phyloP scores from a whole-genome alignment of 164 flowering plant genomes.

The Pachysandra terminalis region DNA sequence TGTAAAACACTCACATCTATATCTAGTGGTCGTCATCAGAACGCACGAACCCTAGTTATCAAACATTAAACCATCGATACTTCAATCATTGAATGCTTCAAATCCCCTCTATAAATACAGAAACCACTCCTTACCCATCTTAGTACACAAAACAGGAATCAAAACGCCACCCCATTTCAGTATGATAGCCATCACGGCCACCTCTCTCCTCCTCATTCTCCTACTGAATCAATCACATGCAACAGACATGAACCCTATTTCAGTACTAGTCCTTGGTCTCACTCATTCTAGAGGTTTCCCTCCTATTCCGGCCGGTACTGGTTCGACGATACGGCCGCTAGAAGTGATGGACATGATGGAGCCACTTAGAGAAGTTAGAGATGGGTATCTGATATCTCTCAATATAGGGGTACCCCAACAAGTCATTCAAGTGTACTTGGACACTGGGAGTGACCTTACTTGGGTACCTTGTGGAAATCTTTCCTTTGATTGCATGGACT shows the following conservation, averaged over 20 bases:
- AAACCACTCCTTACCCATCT: not conserved
- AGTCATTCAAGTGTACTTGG: conserved; percentile 61
- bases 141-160: not conserved
- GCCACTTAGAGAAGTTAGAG: conserved; percentile 60
- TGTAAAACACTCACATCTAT: no score
- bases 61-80: not conserved
- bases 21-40: conserved; percentile 14
- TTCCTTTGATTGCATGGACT: conserved; percentile 66
- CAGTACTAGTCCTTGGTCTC: conserved; percentile 44
- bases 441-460: conserved; percentile 79
- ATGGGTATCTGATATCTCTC: conserved; percentile 63
- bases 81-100: not conserved
- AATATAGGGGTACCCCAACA: conserved; percentile 69
- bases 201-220: conserved; percentile 1
- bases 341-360: conserved; percentile 38
- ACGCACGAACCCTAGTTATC: conserved; percentile 10
- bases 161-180: conserved; percentile 3
- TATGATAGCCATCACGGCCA: not conserved
- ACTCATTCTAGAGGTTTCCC: conserved; percentile 33
- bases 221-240: conserved; percentile 30
- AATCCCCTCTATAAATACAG: not conserved
- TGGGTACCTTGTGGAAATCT: conserved; percentile 83
- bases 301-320: conserved; percentile 4
- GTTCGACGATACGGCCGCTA: conserved; percentile 18
- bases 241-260: conserved; percentile 13